These are phyloP conservation scores for Scutellaria minor DNA, from an alignment of 257 asterid genomes.

Conservation along the genomic window DNA sequence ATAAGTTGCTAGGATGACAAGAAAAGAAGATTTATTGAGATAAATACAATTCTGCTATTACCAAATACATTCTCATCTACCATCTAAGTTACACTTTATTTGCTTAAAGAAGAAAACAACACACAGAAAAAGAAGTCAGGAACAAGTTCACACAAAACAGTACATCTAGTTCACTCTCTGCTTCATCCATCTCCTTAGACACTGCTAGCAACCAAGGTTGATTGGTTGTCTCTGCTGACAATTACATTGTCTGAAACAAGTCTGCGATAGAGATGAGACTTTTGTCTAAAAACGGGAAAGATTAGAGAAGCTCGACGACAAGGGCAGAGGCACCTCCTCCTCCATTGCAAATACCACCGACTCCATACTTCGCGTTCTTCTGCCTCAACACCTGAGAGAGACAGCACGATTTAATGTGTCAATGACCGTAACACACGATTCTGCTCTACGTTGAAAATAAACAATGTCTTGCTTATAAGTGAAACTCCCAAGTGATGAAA, in stretches of 20 bases:
- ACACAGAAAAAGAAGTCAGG: slow-evolving; percentile 14
- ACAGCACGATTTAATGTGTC: slow-evolving; percentile 15
- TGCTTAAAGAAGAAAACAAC: not conserved
- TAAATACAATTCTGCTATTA: slow-evolving; percentile 21
- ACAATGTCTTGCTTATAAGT: not conserved
- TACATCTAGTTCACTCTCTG: slow-evolving; percentile 29
- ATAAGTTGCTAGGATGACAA: not conserved
- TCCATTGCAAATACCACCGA: slow-evolving; percentile 93
- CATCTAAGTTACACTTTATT: slow-evolving; percentile 30
- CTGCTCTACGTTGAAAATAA: slow-evolving; percentile 13
- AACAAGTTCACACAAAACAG: slow-evolving; percentile 34
- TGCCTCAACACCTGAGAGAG: slow-evolving; percentile 75
- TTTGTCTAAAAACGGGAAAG: slow-evolving; percentile 20
- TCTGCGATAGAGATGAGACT: slow-evolving; percentile 25
- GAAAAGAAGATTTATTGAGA: slow-evolving; percentile 26
- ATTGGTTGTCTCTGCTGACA: not conserved
- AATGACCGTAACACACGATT: not conserved
- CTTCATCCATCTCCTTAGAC: slow-evolving; percentile 24
- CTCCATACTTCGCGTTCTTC: slow-evolving; percentile 84
- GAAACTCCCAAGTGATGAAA: not conserved
- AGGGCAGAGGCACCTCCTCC: slow-evolving; percentile 99
- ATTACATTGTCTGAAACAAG: slow-evolving; percentile 15
- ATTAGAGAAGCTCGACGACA: slow-evolving; percentile 75
- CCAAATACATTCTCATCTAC: slow-evolving; percentile 31
- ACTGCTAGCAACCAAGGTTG: slow-evolving; percentile 9